Base-by-base conservation (phyloP, 2,329 filamentous ascomycete genomes). In the Phialophora verrucosa region DNA sequence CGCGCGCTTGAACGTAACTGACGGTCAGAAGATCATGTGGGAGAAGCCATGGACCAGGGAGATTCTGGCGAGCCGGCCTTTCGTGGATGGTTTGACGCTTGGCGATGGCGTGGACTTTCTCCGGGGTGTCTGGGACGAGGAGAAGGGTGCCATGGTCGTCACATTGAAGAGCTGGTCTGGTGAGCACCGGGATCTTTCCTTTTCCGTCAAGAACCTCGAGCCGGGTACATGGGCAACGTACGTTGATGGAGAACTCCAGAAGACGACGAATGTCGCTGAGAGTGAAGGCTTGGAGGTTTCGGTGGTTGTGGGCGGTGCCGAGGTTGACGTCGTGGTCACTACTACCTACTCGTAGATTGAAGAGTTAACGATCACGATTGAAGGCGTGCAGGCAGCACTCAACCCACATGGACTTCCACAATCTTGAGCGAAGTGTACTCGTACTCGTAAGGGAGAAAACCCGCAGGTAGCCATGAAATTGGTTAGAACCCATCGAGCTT, bases 11-110 rank as follows among this genome's bases (percentile, higher is more conserved):
- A 69, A 69, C 29, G 57, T 69, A 29, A 20, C 57, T 11, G 60
- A 69, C 35, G 67, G 67, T 12, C 67, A 69, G 57, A 66, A 66
- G 60, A 64, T 57, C 27, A 69, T 69, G 67, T 69, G 55, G 35
- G 67, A 69, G 32, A 25, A 62, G 20, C 67, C 67, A n/a, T 69
- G 67, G 67, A 66, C 67, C 2, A 56, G 35, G 4, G 64, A 55
- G 11, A 59, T 53, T 6, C 60, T 69, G 3, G 44, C 38, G 23
- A 38, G 29, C 5, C 47, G 63, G 20, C 67, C 67, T 5, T 69
- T 32, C 12, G 59, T 69, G 8, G 67, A 69, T 12, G 49, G 47
- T 11, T 14, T 64, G 5, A 29, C 14, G 38, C 54, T 69, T 17
- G 60, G 55, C 1, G 55, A 69, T n/a, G 67, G 57, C 11, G 64